Base-by-base conservation (phyloP, 352 stramenopile genomes). In the Globisporangium cystogenes region DNA sequence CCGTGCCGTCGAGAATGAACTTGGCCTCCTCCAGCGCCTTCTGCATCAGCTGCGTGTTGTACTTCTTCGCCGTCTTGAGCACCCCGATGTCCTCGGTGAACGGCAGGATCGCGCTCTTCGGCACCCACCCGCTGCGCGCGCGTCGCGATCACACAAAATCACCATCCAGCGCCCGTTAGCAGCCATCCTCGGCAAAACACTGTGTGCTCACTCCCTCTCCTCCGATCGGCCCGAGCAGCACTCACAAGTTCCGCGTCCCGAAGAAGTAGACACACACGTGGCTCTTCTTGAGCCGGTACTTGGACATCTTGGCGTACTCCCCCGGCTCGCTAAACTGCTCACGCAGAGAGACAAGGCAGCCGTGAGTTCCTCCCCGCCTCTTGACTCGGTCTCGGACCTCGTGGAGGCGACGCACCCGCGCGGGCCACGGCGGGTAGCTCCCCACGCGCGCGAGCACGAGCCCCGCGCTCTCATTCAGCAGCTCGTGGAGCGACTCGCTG, bases 241-340 rank as follows among this genome's bases (percentile, higher is more conserved):
- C 81, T 64, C 77, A 94, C 83, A 91, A 94, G 65, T 94, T 94
- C 23, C 81, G 74, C 20, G 79, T 88, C 36, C 83, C 83, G 42
- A 92, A 94, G 59, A 94, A 94, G 48, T 92, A 94, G 29, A 94
- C 83, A 29, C 83, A 94, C 1, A 79, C 64, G 57, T 89, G 77
- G 10, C 76, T 78, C 48, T 87, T 87, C 57, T 90, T 91, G 23
- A 62, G 67, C 21, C 83, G 79, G 68, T 91, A 74, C 23, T 74
- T 68, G 27, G 72, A 70, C 79, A 92, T 90, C 48, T 91, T 90
- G 46, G 72, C 74, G 51, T 86, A 94, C 53, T 94, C 83, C 3
- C 82, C 83, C 7, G 80, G 77, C 35, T 94, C 83, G 54, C 79
- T 87, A 59, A 87, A 88, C 83, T 94, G 44, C 35, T 72, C 27